Conservation (phyloP, 768 basidiomycete genomes). For the Tylopilus vinaceipallidus region DNA sequence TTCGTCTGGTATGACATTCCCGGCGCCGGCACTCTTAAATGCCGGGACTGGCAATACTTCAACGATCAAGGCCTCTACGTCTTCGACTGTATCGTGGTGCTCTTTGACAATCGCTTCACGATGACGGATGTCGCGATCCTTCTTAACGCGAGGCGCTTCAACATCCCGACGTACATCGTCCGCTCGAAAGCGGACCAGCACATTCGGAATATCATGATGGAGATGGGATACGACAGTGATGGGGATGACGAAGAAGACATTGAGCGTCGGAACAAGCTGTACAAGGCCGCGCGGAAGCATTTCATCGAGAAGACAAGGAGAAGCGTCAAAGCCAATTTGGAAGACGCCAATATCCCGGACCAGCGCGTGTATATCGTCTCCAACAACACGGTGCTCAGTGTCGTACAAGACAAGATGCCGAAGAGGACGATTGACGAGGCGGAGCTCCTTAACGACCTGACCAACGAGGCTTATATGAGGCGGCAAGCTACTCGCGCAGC, state of each 20-base stretch:
- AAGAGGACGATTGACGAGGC: constrained; percentile 24
- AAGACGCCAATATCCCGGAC: constrained; percentile 23
- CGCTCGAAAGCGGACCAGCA: constrained; percentile 24
- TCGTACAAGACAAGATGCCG: constrained; percentile 18
- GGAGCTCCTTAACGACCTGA: constrained; percentile 19
- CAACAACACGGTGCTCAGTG: constrained; percentile 13
- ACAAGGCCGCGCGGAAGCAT: constrained; percentile 10
- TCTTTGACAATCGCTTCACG: constrained; percentile 24
- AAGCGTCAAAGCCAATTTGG: constrained; percentile 18
- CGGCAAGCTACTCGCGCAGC: background rate
- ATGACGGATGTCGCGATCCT: constrained; percentile 23
- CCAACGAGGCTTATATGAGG: constrained; percentile 11
- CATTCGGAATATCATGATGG: constrained; percentile 19
- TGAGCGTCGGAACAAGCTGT: constrained; percentile 8
- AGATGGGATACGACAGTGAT: constrained; percentile 20
- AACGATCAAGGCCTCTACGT: constrained; percentile 24
- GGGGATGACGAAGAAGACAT: constrained; percentile 11
- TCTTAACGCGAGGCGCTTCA: constrained; percentile 12
- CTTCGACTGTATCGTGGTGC: constrained; percentile 22
- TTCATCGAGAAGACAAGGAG: constrained; percentile 17
- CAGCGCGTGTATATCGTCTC: constrained; percentile 31
- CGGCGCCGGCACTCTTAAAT: constrained; percentile 20
- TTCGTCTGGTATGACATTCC: constrained; percentile 26
- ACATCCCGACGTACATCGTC: constrained; percentile 22
- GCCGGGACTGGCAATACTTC: constrained; percentile 24